Base-by-base conservation (phyloP, 805 yeast species). In the Yamadazyma scolyti region DNA sequence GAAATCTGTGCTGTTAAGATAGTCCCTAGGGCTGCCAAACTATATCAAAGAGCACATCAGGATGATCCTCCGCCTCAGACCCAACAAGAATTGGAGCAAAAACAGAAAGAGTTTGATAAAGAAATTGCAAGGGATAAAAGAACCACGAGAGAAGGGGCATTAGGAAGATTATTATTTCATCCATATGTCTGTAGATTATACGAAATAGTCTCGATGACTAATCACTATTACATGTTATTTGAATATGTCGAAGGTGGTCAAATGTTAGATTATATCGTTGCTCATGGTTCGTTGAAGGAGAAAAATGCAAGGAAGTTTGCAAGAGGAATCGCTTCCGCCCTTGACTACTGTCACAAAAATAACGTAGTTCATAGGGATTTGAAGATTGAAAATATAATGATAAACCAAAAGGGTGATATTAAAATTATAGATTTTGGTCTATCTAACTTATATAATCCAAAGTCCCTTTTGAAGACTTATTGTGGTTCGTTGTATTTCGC, bases 401-500 rank as follows among this genome's bases (percentile, higher is more conserved):
- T 93, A 28, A 83, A 88, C 35, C 86, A 87, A 35, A 76, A 82
- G 35, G 98, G 98, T 37, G 96, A 90, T 50, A 82, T 93, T 52
- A 89, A 90, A 56, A 82, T 93, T 46, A 93, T 93, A 40, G 99
- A 93, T 63, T 93, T 93, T 58, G 99, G 99, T 7, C 71, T 93
- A 23, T 85, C 96, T 9, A 93, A 93, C 60, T 62, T 93, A 54
- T 93, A 75, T 54, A 77, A 87, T 27, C 75, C 78, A 12, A 73
- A 74, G 37, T 68, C 78, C 25, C 64, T 87, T 33, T 75, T 93
- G 51, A 86, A 84, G 51, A 93, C 99, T 1, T 93, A 86, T 53
- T 93, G 99, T 68, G 99, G 99, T 3, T 88, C 97, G 1, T 68
- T 93, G 30, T 93, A 93, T 56, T 93, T 93, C 73, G 99, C 98